These are phyloP conservation scores for Globomyces sp. DNA, from an alignment of 371 early-diverging fungal genomes.

Conservation along the genomic window DNA sequence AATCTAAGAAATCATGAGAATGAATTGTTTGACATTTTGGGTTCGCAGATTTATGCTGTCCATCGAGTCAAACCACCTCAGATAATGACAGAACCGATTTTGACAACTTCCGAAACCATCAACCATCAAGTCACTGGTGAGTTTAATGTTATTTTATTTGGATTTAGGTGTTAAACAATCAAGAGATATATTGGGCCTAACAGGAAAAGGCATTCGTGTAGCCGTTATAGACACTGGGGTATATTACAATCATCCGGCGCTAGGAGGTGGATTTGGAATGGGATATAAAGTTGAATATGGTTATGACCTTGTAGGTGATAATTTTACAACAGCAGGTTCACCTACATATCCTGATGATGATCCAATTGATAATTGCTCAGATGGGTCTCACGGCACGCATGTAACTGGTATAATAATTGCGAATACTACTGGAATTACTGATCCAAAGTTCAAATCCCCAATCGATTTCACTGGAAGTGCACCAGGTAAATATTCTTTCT, in stretches of 20 bases:
- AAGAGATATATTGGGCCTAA: constrained; percentile 23
- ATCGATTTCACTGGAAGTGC: constrained; percentile 65
- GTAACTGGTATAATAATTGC: no score
- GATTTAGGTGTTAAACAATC: constrained; percentile 31
- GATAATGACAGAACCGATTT: no score
- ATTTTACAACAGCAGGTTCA: constrained; percentile 17
- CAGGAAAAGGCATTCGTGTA: constrained; percentile 43
- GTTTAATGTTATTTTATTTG: no score
- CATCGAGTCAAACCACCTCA: no score
- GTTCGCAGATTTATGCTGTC: no score
- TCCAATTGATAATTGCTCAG: constrained; percentile 52
- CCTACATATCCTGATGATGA: constrained; percentile 46
- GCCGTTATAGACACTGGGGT: constrained; percentile 59
- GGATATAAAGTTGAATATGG: constrained; percentile 62
- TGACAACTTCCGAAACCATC: no score
- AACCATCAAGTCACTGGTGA: no score
- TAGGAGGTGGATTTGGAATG: constrained; percentile 67
- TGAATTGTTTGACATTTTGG: no score
- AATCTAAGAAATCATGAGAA: no score
- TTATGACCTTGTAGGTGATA: constrained; percentile 53
- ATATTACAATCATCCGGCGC: constrained; percentile 68
- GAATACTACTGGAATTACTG: no score
- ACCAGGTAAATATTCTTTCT: no score
- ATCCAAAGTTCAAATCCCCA: no score
- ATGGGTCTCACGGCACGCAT: constrained; percentile 59